A percentile compares a stretch with the other conserved stretches of the same genome.
Conservation (phyloP, 345 rosid genomes). For the Bruguiera parviflora region DNA sequence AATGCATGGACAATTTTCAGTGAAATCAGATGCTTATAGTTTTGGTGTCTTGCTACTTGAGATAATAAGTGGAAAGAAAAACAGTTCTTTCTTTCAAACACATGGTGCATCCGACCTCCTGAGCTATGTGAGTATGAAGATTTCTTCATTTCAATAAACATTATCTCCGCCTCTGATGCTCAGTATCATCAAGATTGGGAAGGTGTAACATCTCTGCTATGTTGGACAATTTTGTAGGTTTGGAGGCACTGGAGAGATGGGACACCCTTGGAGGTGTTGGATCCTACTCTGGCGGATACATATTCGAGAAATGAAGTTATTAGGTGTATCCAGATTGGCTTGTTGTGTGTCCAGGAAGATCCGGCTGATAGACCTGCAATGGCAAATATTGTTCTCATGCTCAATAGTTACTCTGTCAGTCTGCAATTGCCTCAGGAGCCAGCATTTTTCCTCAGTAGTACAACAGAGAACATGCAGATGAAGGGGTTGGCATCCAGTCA, state of each 20-base stretch:
- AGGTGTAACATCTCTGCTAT: not conserved
- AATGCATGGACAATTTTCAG: conserved; percentile 33
- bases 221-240: conserved; percentile 12
- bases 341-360: conserved; percentile 32
- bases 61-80: conserved; percentile 35
- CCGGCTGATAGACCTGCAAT: conserved; percentile 30
- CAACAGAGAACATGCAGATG: not conserved
- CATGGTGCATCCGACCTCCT: conserved; percentile 7
- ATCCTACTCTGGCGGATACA: not conserved
- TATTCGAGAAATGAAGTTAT: conserved; percentile 6
- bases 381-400: conserved; percentile 26
- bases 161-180: not conserved
- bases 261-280: not conserved
- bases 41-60: conserved; percentile 27
- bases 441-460: conserved; percentile 23
- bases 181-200: not conserved
- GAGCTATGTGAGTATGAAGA: conserved; percentile 20
- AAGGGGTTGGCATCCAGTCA: conserved; percentile 1
- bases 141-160: not conserved
- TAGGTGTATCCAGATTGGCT: conserved; percentile 30
- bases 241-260: conserved; percentile 30
- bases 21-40: not conserved
- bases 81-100: conserved; percentile 20
- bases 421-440: conserved; percentile 37
- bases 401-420: conserved; percentile 18